Evolutionary conservation across 73 alveolate genomes (phyloP).

Genomic region (Effrenium voratum): DNA sequence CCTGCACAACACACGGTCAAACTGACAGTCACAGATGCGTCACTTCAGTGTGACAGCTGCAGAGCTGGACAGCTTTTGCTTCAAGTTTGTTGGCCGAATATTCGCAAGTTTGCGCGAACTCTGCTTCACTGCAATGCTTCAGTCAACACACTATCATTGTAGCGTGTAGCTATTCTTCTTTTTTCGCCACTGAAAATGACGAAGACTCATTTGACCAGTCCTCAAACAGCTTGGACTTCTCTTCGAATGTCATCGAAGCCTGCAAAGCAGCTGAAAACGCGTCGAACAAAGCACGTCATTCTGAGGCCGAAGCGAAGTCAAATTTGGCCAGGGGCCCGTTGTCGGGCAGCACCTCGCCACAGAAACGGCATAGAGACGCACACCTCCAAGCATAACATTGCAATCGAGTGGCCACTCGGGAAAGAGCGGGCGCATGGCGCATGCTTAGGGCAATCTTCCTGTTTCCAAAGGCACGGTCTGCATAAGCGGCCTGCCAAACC

Average conservation of each 20-base stretch:
- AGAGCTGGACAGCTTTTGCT: too few species aligned
- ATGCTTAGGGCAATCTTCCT: slow-evolving; percentile 84
- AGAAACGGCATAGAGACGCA: background rate
- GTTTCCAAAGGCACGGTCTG: slow-evolving; percentile 90
- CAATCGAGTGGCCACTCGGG: slow-evolving; percentile 41
- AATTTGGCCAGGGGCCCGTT: background rate
- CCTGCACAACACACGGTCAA: too few species aligned
- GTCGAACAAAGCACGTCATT: background rate
- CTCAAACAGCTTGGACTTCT: slow-evolving; percentile 76
- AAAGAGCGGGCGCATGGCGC: slow-evolving; percentile 93
- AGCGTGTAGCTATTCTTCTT: too few species aligned
- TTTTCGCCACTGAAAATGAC: too few species aligned
- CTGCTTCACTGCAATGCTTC: too few species aligned
- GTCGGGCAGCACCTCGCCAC: background rate
- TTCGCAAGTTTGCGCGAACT: too few species aligned
- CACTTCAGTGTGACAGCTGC: too few species aligned
- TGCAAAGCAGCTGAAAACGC: background rate
- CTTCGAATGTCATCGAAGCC: slow-evolving; percentile 79
- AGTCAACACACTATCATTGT: too few species aligned
- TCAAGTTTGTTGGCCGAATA: too few species aligned
- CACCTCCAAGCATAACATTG: background rate
- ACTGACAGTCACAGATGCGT: too few species aligned
- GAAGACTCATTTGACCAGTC: too few species aligned
- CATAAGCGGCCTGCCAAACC: slow-evolving; percentile 40
- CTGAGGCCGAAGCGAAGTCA: background rate